Evolutionary conservation across 225 moss, liverwort and hornwort genomes (phyloP), one percentile per base, ranked within the genome.

Genomic region (Polytrichum commune): DNA sequence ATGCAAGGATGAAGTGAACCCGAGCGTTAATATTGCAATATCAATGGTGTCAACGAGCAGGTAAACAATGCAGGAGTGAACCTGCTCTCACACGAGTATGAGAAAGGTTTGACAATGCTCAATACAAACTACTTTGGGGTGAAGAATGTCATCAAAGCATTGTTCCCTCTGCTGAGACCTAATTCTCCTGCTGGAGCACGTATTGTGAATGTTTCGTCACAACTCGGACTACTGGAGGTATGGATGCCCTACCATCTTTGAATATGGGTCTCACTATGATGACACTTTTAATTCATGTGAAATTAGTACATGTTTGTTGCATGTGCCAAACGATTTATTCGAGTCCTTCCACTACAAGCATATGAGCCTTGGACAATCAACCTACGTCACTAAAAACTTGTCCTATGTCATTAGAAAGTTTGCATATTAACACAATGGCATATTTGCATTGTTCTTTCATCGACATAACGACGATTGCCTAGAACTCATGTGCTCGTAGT

Each of bases 11-110:
- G 46, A 3, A 4, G 10, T 10, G 13, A 46, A 46, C 13, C 13
- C 13, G 13, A 46, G 13, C 46, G 13, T 16, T 16, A 46, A 46
- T 46, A 46, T 46, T 46, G 46, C 13, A 46, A 16, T 13, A 13
- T 3, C 4, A 16, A 46, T 46, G 13, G 46, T 46, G 46, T 26
- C 26, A 26, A 0, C 6, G n/a, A n/a, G 8, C 57, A 58, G 19
- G 57, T 58, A n/a, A 58, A 58, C 58, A 58, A 58, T 58, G 58
- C 58, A 20, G 20, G 24, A 58, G 58, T 58, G 22, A 58, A 58
- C 24, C 8, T 58, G 20, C 0, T 0, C 8, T 58, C 58, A 20
- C 2, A 24, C 7, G 4, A 6, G 58, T 58, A 58, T 23, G 58
- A 58, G 6, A 9, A 23, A 20, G 58, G 58, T 6, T 20, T 58